Percentiles rank a stretch among this genome's conserved stretches.
These are phyloP conservation scores for Diddensiella transvaalensis DNA, from an alignment of 805 yeast genomes.

Conservation along the genomic window DNA sequence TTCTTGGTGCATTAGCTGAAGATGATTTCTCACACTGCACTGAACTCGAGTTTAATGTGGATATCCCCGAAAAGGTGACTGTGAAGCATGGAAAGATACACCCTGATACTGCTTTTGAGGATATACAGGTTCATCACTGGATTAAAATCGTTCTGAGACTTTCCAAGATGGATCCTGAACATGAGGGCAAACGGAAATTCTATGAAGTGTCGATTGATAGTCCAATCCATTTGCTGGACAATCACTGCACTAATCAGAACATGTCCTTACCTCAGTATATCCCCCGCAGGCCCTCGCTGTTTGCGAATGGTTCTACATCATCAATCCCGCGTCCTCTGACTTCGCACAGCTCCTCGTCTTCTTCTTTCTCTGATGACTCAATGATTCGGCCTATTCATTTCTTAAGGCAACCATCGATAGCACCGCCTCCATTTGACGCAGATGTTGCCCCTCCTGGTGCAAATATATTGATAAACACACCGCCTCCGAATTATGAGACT, in stretches of 20 bases:
- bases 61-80: slow-evolving; percentile 66
- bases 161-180: slow-evolving; percentile 55
- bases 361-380: slow-evolving; percentile 3
- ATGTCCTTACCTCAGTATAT: slow-evolving; percentile 38
- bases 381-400: slow-evolving; percentile 48
- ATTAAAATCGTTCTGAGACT: slow-evolving; percentile 81
- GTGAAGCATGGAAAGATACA: slow-evolving; percentile 52
- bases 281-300: slow-evolving; percentile 18
- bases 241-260: slow-evolving; percentile 47
- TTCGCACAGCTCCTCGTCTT: background rate
- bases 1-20: slow-evolving; percentile 25
- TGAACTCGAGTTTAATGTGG: slow-evolving; percentile 76
- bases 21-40: slow-evolving; percentile 28
- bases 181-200: slow-evolving; percentile 65
- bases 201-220: slow-evolving; percentile 94
- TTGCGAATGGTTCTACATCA: slow-evolving; percentile 13
- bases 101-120: slow-evolving; percentile 79
- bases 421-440: slow-evolving; percentile 58
- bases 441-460: slow-evolving; percentile 21
- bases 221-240: slow-evolving; percentile 79
- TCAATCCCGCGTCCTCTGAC: slow-evolving; percentile 11
- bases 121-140: slow-evolving; percentile 93
- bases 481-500: slow-evolving; percentile 20
- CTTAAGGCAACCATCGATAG: slow-evolving; percentile 50
- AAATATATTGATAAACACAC: slow-evolving; percentile 2